phyloP scores from a whole-genome alignment of 495 filamentous ascomycete genomes.

The Aspergillus steynii region DNA sequence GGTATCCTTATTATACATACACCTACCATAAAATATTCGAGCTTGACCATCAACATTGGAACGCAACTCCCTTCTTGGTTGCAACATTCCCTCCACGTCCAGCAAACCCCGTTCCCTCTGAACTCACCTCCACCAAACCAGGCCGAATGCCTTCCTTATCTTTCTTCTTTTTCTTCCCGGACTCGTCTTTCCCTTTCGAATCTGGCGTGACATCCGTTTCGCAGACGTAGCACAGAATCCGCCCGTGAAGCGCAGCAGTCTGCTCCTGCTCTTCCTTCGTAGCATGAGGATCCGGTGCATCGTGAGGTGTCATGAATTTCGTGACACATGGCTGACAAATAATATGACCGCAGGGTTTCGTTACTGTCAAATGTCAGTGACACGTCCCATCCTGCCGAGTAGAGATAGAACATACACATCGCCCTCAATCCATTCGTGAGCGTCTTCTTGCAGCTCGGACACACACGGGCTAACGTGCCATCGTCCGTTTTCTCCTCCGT shows the following conservation, averaged over 20 bases:
- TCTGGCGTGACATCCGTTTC: conserved; percentile 65
- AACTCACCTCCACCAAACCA: conserved; percentile 79
- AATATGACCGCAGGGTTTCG: conserved; percentile 93
- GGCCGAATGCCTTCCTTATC: conserved; percentile 57
- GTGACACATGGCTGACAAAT: conserved; percentile 85
- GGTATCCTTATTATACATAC: neutral
- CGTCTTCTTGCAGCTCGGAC: conserved; percentile 85
- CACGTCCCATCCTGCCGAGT: neutral
- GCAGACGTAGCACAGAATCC: conserved; percentile 82
- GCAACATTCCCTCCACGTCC: conserved; percentile 80
- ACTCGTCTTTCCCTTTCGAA: conserved; percentile 14
- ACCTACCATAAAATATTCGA: no score
- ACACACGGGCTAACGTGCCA: conserved; percentile 60
- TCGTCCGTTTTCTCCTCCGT: conserved; percentile 64
- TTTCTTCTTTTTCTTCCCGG: conserved; percentile 42
- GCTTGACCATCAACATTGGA: conserved; percentile 66
- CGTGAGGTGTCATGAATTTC: conserved; percentile 76
- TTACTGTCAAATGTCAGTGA: conserved; percentile 46
- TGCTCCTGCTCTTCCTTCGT: conserved; percentile 51
- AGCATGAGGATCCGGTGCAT: conserved; percentile 64
- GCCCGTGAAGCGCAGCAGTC: conserved; percentile 37
- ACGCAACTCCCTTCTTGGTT: conserved; percentile 76
- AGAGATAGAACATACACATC: conserved; percentile 50
- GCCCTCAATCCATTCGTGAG: conserved; percentile 83
- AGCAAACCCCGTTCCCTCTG: conserved; percentile 93